Percentiles rank a stretch among this genome's conserved stretches.
These are phyloP conservation scores for Fremontodendron californicum DNA, from an alignment of 345 rosid species.

Conservation along the genomic window DNA sequence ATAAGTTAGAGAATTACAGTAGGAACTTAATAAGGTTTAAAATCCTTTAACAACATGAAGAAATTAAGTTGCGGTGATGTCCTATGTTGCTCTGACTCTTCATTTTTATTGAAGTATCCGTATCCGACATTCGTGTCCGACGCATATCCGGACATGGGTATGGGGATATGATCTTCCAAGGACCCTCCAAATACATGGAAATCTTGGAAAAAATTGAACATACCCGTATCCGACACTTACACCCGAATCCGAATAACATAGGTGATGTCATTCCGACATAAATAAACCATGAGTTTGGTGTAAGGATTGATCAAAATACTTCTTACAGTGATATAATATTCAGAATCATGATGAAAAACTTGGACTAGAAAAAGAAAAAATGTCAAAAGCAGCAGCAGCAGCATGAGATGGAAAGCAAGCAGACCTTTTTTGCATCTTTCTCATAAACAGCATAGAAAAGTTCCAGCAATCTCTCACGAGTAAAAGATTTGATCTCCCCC, in stretches of 20 bases:
- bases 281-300: background rate
- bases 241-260: no score
- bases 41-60: no score
- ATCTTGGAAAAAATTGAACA: no score
- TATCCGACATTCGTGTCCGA: no score
- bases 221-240: no score
- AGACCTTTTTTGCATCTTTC: slow-evolving; percentile 91
- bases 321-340: no score
- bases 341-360: background rate
- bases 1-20: background rate
- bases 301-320: background rate
- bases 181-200: no score
- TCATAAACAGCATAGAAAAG: slow-evolving; percentile 93
- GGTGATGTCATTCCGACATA: background rate
- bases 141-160: no score
- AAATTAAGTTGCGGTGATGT: no score
- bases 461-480: slow-evolving; percentile 77
- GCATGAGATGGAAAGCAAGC: slow-evolving; percentile 13
- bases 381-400: slow-evolving; percentile 5
- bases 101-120: no score
- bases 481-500: slow-evolving; percentile 94
- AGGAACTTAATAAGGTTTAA: background rate
- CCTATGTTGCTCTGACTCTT: no score
- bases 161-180: no score
- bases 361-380: background rate